Conservation (phyloP, 1,139 yeast genomes). For the Scheffersomyces segobiensis region DNA sequence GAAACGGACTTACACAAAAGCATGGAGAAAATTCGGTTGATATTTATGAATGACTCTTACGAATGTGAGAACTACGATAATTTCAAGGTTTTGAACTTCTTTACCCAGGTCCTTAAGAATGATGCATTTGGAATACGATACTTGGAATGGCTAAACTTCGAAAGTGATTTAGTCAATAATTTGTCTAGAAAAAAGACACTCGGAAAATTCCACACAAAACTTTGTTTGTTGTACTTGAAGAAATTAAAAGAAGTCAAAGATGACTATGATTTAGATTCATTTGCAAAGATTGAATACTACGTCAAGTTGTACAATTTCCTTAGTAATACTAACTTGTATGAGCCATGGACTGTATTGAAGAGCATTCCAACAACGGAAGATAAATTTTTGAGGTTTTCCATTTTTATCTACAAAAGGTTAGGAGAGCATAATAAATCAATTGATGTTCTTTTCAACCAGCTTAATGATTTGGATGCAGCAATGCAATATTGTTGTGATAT, state of each 20-base stretch:
- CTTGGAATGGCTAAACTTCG: constrained; percentile 56
- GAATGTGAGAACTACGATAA: constrained; percentile 64
- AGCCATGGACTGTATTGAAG: constrained; percentile 47
- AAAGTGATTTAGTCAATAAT: constrained; percentile 44
- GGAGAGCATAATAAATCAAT: constrained; percentile 68
- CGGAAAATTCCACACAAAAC: constrained; percentile 47
- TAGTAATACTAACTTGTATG: constrained; percentile 35
- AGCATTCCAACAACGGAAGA: constrained; percentile 39
- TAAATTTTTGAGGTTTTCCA: constrained; percentile 44
- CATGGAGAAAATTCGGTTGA: constrained; percentile 40
- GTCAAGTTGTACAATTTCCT: constrained; percentile 40
- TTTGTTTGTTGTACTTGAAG: constrained; percentile 57
- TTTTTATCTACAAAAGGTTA: constrained; percentile 58
- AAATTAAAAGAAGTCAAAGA: constrained; percentile 23
- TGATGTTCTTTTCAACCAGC: constrained; percentile 58
- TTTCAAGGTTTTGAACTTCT: constrained; percentile 51
- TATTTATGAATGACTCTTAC: constrained; percentile 69
- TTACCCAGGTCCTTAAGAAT: constrained; percentile 25
- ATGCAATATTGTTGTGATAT: constrained; percentile 60
- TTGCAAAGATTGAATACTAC: constrained; percentile 22
- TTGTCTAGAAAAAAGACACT: constrained; percentile 32
- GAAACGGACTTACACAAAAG: constrained; percentile 16
- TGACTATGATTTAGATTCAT: constrained; percentile 9
- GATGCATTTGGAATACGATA: constrained; percentile 49
- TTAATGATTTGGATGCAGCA: constrained; percentile 59